A percentile compares a stretch with the other conserved stretches of the same genome.
phyloP scores from a whole-genome alignment of 129 eudicot species.

The Escallonia herrerae region DNA sequence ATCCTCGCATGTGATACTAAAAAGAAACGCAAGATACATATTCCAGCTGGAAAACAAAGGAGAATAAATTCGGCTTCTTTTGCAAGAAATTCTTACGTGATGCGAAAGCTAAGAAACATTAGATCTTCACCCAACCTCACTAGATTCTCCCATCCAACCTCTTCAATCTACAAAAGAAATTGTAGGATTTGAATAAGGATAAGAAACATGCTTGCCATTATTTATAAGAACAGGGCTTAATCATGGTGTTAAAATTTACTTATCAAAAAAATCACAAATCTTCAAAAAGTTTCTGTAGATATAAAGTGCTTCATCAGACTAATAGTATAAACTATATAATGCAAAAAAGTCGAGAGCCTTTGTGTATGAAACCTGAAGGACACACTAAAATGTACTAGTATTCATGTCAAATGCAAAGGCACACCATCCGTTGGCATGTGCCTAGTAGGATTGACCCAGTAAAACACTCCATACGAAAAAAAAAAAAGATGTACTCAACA shows the following conservation, averaged over 20 bases:
- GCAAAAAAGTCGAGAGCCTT: not conserved
- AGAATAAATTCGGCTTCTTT: not conserved
- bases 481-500: no score
- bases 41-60: not conserved
- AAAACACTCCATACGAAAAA: no score
- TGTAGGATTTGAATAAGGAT: not conserved
- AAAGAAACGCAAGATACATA: not conserved
- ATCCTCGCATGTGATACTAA: no score
- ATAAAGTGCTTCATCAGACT: not conserved
- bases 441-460: no score
- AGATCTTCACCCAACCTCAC: slow-evolving; percentile 54
- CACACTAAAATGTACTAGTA: not conserved
- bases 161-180: slow-evolving; percentile 54
- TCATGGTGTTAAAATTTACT: not conserved
- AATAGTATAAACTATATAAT: not conserved
- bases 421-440: not conserved
- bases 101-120: slow-evolving; percentile 50
- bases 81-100: slow-evolving; percentile 32
- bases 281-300: not conserved
- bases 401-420: not conserved
- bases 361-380: not conserved
- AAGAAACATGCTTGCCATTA: not conserved
- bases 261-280: not conserved
- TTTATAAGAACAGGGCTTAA: not conserved
- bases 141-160: slow-evolving; percentile 85